These are phyloP conservation scores for Nephromyces sp. DNA, from an alignment of 169 alveolate genomes.

Conservation along the genomic window DNA sequence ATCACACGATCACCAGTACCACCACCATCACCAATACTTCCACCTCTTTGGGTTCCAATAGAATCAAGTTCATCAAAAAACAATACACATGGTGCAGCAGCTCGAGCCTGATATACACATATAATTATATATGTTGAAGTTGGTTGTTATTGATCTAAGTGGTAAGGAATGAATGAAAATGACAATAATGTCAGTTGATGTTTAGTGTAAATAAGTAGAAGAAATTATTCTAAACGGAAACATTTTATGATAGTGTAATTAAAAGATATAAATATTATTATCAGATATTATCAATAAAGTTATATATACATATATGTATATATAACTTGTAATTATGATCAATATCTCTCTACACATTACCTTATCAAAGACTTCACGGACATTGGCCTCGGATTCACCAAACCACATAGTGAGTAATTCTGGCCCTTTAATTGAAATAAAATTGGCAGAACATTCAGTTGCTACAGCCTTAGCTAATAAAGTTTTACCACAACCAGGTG, in stretches of 20 bases:
- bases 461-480: constrained; percentile 91
- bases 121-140: too few species aligned
- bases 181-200: too few species aligned
- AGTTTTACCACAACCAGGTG: constrained; percentile 88
- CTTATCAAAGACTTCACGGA: constrained; percentile 98
- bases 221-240: too few species aligned
- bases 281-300: background rate
- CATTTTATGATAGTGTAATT: too few species aligned
- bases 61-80: constrained; percentile 99
- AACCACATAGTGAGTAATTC: constrained; percentile 97
- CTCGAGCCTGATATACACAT: constrained; percentile 68
- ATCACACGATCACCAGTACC: constrained; percentile 98
- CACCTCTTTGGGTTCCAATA: constrained; percentile 87
- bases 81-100: constrained; percentile 98
- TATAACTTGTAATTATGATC: background rate
- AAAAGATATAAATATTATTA: background rate
- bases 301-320: background rate
- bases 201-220: too few species aligned
- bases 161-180: too few species aligned
- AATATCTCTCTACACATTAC: constrained; percentile 37
- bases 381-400: constrained; percentile 99
- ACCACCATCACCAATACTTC: constrained; percentile 84
- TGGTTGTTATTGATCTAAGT: too few species aligned
- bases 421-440: constrained; percentile 96
- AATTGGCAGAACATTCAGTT: constrained; percentile 87